phyloP scores from a whole-genome alignment of 1,284 basidiomycete species.

The Afroboletus lepidellus region DNA sequence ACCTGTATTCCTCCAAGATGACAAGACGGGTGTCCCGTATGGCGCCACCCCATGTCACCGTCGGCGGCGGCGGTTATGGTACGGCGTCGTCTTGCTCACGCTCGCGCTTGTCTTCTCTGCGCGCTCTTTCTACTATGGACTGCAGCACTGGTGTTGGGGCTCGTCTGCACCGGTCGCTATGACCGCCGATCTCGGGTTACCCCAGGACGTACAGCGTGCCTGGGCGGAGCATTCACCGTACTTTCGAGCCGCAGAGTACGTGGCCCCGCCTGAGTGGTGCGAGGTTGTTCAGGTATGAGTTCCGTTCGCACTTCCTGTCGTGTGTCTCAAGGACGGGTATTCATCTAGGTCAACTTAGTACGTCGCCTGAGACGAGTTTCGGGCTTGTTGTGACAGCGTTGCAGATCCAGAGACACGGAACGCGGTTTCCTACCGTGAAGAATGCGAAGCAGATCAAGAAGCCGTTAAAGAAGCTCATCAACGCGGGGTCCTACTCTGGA shows the following conservation, averaged over 20 bases:
- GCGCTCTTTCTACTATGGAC: slow-evolving; percentile 13
- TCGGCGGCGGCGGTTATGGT: slow-evolving; percentile 6
- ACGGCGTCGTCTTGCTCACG: slow-evolving; percentile 9
- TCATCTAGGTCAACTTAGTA: slow-evolving; percentile 57
- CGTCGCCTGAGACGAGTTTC: slow-evolving; percentile 17
- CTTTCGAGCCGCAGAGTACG: slow-evolving; percentile 16
- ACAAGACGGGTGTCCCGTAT: slow-evolving; percentile 4
- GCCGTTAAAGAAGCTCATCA: slow-evolving; percentile 49
- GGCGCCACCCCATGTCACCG: not conserved
- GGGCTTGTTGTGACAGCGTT: slow-evolving; percentile 4
- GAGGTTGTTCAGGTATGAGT: slow-evolving; percentile 21
- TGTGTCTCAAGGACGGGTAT: too few relatives aligned
- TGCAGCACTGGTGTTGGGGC: slow-evolving; percentile 1
- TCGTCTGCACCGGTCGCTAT: not conserved
- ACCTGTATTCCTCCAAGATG: slow-evolving; percentile 8
- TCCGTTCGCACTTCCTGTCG: not conserved
- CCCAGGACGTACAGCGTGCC: slow-evolving; percentile 12
- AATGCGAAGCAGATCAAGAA: slow-evolving; percentile 44
- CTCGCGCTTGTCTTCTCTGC: slow-evolving; percentile 18
- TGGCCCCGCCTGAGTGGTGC: slow-evolving; percentile 13
- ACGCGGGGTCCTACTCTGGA: slow-evolving; percentile 44
- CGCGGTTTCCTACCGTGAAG: slow-evolving; percentile 67
- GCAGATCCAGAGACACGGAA: slow-evolving; percentile 80
- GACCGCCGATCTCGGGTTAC: slow-evolving; percentile 8
- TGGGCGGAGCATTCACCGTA: slow-evolving; percentile 20